A percentile compares a stretch with the other conserved stretches of the same genome.
These are phyloP conservation scores for Vickermania spadyakhi DNA, from an alignment of 208 protist genomes.

Conservation along the genomic window DNA sequence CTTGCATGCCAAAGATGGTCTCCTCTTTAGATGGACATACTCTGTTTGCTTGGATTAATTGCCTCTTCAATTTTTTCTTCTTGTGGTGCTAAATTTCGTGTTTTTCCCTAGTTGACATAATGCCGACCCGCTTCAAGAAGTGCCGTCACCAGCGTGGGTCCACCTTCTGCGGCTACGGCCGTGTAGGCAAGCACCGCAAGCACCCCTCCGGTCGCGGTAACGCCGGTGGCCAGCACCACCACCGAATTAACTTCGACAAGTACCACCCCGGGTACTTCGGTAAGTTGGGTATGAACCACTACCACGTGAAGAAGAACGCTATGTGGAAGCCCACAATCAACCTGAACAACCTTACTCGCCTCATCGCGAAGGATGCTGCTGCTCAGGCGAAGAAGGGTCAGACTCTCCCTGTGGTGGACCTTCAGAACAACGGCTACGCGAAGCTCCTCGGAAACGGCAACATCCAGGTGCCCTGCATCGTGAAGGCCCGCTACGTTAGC, in stretches of 20 bases:
- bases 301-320: constrained; percentile 91
- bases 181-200: constrained; percentile 99
- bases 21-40: not conserved
- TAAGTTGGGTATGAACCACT: constrained; percentile 99
- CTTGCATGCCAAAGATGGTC: not conserved
- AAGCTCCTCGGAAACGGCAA: constrained; percentile 99
- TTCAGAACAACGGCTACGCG: constrained; percentile 94
- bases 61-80: not conserved
- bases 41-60: not conserved
- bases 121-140: constrained; percentile 91
- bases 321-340: constrained; percentile 97
- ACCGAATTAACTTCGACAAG: constrained; percentile 99
- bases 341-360: constrained; percentile 97
- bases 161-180: constrained; percentile 88
- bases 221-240: constrained; percentile 99
- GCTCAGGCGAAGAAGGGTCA: constrained; percentile 65
- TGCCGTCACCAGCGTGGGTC: constrained; percentile 89
- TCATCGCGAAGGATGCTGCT: constrained; percentile 93
- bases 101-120: constrained; percentile 20
- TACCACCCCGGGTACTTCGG: constrained; percentile 99
- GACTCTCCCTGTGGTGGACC: constrained; percentile 98
- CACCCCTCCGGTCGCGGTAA: constrained; percentile 99
- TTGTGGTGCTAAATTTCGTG: too few relatives aligned
- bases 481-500: constrained; percentile 99
- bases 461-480: constrained; percentile 98